Evolutionary conservation across 345 rosid species (phyloP).

Genomic region (Gynandropsis gynandra): DNA sequence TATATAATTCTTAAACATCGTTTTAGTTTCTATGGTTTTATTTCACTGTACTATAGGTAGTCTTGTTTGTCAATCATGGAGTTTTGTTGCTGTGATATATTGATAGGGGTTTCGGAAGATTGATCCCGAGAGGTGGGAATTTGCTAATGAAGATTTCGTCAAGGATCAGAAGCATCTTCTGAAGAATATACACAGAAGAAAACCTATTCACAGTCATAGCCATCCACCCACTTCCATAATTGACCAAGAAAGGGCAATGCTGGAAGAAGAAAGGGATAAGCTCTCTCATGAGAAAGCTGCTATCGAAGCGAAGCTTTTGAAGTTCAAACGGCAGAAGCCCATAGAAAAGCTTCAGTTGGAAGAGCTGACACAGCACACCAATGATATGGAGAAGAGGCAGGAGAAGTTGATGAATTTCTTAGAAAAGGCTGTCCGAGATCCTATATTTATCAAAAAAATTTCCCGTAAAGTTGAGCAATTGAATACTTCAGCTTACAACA

Average conservation of each 20-base stretch:
- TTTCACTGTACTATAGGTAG: too few relatives aligned
- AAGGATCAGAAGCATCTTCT: constrained; percentile 88
- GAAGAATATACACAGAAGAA: constrained; percentile 75
- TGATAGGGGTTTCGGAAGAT: constrained; percentile 85
- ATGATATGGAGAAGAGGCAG: constrained; percentile 62
- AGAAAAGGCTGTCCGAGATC: constrained; percentile 48
- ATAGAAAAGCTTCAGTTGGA: constrained; percentile 53
- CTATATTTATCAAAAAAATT: constrained; percentile 53
- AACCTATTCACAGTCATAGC: constrained; percentile 90
- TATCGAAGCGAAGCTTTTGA: constrained; percentile 52
- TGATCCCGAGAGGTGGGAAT: constrained; percentile 93
- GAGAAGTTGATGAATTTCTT: constrained; percentile 45
- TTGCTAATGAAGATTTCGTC: constrained; percentile 75
- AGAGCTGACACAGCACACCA: constrained; percentile 43
- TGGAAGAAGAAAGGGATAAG: constrained; percentile 64
- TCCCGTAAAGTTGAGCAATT: constrained; percentile 51
- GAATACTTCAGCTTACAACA: constrained; percentile 64
- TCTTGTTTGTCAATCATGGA: neutral
- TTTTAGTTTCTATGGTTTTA: too few relatives aligned
- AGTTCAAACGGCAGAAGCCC: constrained; percentile 48
- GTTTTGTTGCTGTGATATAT: constrained; percentile 9
- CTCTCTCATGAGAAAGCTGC: constrained; percentile 58
- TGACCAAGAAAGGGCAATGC: constrained; percentile 66
- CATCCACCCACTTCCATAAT: constrained; percentile 42
- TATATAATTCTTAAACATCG: too few relatives aligned